Base-by-base conservation (phyloP, 257 asterid genomes). In the Gentiana macrophylla region DNA sequence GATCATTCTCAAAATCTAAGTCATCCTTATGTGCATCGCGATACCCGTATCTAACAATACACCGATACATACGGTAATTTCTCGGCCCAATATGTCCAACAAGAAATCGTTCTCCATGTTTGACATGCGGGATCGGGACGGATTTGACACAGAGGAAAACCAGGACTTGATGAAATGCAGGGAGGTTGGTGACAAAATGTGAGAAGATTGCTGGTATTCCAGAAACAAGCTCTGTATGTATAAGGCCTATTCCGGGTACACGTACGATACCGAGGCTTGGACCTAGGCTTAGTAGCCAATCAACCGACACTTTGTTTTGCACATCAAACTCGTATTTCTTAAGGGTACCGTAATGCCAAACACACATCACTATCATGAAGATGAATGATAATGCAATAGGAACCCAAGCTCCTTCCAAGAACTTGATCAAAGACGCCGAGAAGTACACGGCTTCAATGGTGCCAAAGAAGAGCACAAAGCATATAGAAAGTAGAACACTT, bases 191-290 rank as follows among this genome's bases (percentile, higher is more conserved):
- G 74, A 89, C 95, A 2, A 89, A 84, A 62, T 89, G 96, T 50
- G 96, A 86, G 77, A 90, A 90, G 67, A 86, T 86, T 9, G 96
- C 96, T 0, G 97, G 97, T 70, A 90, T 84, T 32, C 97, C 97
- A 0, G 94, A 79, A 2, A 86, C 96, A 4, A 90, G 94, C 54
- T 90, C 97, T 0, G 97, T 80, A 76, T 90, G 96, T 75, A 90
- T 80, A 58, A 86, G 85, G 37, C 97, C 97, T 8, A 90, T 90
- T 53, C 97, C 97, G 9, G 74, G 88, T 32, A 86, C 97, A 0
- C 97, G 74, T 1, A 90, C 96, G 11, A 90, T 79, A 50, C 97
- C 97, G 55, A 90, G 69, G 64, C 84, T 84, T 0, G 97, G 96
- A 9, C 94, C 91, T 4, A 84, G 65, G 53, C 87, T 51, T 38